Percentiles rank a stretch among this genome's conserved stretches.
These are phyloP conservation scores for Acanthamoeba healyi DNA, from an alignment of 208 protist species.

Conservation along the genomic window DNA sequence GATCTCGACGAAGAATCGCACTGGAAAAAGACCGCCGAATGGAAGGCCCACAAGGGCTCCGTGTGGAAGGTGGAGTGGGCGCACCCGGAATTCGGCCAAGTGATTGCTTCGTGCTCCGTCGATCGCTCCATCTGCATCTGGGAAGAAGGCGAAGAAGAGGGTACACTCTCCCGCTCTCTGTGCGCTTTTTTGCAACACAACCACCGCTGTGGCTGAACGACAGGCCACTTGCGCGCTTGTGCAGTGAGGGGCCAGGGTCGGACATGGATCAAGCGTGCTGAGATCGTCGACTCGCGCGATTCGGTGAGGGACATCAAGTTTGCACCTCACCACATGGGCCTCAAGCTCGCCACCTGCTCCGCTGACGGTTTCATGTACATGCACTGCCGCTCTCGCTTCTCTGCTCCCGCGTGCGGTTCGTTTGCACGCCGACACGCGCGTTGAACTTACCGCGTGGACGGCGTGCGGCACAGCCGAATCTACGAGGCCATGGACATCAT, in stretches of 20 bases:
- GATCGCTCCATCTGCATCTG: conserved; percentile 92
- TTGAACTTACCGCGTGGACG: too few species aligned
- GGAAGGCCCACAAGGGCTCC: conserved; percentile 91
- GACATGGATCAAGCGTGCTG: conserved; percentile 84
- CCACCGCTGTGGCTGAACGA: neutral
- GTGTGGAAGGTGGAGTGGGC: conserved; percentile 92
- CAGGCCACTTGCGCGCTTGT: conserved; percentile 2
- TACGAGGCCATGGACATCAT: conserved; percentile 92
- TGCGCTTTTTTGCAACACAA: conserved; percentile 21
- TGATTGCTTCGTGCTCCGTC: conserved; percentile 92
- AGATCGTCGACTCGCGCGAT: conserved; percentile 88
- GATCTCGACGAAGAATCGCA: conserved; percentile 78
- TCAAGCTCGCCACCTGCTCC: conserved; percentile 88
- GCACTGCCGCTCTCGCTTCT: too few species aligned
- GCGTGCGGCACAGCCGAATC: conserved; percentile 81
- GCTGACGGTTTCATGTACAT: conserved; percentile 78
- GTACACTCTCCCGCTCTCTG: neutral
- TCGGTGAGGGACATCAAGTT: conserved; percentile 91
- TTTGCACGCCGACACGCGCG: too few species aligned
- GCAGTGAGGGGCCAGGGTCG: conserved; percentile 76
- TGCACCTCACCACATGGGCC: conserved; percentile 89
- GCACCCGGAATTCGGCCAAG: conserved; percentile 93
- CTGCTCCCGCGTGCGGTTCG: too few species aligned
- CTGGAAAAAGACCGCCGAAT: conserved; percentile 78
- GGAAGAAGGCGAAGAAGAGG: conserved; percentile 87